Conservation (phyloP, 2,329 filamentous ascomycete genomes). For the Phyllosticta citriasiana region DNA sequence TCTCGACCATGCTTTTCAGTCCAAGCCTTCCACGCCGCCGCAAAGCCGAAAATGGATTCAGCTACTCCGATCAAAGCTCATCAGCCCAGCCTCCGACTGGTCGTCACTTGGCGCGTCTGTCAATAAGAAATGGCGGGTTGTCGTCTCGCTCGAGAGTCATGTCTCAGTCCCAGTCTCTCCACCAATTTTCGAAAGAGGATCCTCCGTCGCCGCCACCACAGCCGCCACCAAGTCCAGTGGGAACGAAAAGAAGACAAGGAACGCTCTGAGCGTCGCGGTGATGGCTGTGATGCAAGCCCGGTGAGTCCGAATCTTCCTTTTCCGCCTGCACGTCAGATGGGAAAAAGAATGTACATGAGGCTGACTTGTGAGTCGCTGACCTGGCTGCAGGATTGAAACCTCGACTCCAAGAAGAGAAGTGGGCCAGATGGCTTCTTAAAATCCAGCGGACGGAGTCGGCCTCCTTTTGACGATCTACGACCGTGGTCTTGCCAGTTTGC, state of each 20-base stretch:
- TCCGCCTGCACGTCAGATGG: not conserved
- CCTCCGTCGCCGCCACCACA: slow-evolving; percentile 31
- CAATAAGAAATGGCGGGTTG: not conserved
- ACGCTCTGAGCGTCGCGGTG: not conserved
- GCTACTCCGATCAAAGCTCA: not conserved
- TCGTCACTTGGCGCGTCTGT: not conserved
- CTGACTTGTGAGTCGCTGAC: not conserved
- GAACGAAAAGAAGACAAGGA: not conserved
- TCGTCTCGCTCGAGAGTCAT: not conserved
- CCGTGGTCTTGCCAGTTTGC: too few species aligned
- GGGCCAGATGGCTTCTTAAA: not conserved
- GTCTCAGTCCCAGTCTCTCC: slow-evolving; percentile 4
- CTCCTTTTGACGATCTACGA: too few species aligned
- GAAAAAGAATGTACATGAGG: not conserved
- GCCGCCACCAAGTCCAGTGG: slow-evolving; percentile 27
- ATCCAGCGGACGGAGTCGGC: not conserved
- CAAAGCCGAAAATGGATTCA: not conserved
- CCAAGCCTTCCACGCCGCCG: not conserved
- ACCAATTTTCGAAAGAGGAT: slow-evolving; percentile 24
- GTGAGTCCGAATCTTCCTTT: not conserved
- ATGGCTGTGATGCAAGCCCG: not conserved
- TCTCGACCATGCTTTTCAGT: not conserved
- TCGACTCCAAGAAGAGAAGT: not conserved
- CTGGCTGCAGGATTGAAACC: not conserved
- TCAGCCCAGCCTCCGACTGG: not conserved